phyloP scores from a whole-genome alignment of 805 yeast species.

The Candida morakotiae region DNA sequence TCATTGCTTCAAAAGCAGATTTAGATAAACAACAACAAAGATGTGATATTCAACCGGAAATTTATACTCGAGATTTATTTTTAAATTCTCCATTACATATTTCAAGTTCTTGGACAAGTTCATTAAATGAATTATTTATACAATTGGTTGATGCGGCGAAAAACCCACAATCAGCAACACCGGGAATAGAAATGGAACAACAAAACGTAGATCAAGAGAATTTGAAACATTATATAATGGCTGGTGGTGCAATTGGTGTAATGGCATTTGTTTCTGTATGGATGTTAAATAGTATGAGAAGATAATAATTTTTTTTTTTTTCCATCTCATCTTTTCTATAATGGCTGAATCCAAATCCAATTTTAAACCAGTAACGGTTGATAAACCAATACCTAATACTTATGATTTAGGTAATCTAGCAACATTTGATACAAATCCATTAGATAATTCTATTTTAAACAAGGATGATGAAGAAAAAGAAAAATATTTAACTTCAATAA shows the following conservation, averaged over 20 bases:
- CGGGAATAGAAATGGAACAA: slow-evolving; percentile 60
- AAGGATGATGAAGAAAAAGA: slow-evolving; percentile 53
- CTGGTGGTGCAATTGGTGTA: slow-evolving; percentile 68
- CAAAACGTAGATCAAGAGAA: slow-evolving; percentile 47
- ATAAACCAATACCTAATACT: slow-evolving; percentile 83
- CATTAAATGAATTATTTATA: slow-evolving; percentile 77
- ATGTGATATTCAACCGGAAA: slow-evolving; percentile 81
- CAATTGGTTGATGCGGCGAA: slow-evolving; percentile 88
- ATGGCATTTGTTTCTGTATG: slow-evolving; percentile 61
- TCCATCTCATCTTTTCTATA: slow-evolving; percentile 6
- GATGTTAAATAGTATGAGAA: slow-evolving; percentile 47
- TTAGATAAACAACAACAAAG: slow-evolving; percentile 94
- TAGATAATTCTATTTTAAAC: slow-evolving; percentile 54
- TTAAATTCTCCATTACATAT: slow-evolving; percentile 86
- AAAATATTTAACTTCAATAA: slow-evolving; percentile 53
- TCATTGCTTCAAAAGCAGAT: slow-evolving; percentile 93
- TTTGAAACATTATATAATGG: slow-evolving; percentile 52
- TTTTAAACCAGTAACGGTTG: slow-evolving; percentile 77
- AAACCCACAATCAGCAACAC: slow-evolving; percentile 72
- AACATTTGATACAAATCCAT: slow-evolving; percentile 84
- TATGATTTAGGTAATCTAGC: slow-evolving; percentile 90
- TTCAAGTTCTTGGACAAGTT: slow-evolving; percentile 85
- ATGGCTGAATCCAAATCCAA: slow-evolving; percentile 14
- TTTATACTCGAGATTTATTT: slow-evolving; percentile 61
- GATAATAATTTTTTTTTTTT: neutral